phyloP scores from a whole-genome alignment of 257 asterid genomes.

The Penstemon eatonii region DNA sequence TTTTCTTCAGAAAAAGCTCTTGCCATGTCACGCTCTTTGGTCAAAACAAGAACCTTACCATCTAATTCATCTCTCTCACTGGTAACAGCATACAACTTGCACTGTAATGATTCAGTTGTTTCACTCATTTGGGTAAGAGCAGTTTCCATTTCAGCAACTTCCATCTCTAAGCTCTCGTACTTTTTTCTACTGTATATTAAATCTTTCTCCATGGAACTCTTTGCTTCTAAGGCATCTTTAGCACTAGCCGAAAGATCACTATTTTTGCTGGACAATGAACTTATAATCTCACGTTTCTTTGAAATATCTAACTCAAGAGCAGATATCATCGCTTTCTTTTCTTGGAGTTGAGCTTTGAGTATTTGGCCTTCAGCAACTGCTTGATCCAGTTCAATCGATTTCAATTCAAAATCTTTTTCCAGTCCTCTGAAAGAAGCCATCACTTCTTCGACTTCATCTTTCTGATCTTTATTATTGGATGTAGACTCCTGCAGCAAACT shows the following conservation, averaged over 20 bases:
- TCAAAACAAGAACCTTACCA: constrained; percentile 40
- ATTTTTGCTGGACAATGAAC: constrained; percentile 49
- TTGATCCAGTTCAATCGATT: constrained; percentile 56
- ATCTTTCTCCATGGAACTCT: constrained; percentile 55
- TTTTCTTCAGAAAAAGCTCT: constrained; percentile 71
- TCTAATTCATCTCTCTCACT: constrained; percentile 59
- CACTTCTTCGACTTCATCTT: constrained; percentile 61
- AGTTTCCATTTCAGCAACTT: constrained; percentile 59
- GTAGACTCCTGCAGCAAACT: constrained; percentile 90
- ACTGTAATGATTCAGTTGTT: constrained; percentile 55
- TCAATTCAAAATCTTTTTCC: constrained; percentile 51
- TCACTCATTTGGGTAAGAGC: constrained; percentile 58
- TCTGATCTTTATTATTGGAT: constrained; percentile 70
- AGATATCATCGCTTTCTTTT: constrained; percentile 48
- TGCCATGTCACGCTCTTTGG: constrained; percentile 61
- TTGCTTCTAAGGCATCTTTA: constrained; percentile 49
- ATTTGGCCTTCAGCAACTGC: constrained; percentile 50
- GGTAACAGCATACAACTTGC: constrained; percentile 49
- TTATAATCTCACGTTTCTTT: constrained; percentile 44
- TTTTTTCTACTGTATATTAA: constrained; percentile 45
- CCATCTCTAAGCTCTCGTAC: constrained; percentile 58
- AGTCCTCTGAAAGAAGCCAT: constrained; percentile 47
- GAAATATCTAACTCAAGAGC: constrained; percentile 54
- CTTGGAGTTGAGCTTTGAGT: constrained; percentile 64
- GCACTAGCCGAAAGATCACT: constrained; percentile 51